Conservation (phyloP, 2,329 filamentous ascomycete genomes). For the Penicillium concentricum region DNA sequence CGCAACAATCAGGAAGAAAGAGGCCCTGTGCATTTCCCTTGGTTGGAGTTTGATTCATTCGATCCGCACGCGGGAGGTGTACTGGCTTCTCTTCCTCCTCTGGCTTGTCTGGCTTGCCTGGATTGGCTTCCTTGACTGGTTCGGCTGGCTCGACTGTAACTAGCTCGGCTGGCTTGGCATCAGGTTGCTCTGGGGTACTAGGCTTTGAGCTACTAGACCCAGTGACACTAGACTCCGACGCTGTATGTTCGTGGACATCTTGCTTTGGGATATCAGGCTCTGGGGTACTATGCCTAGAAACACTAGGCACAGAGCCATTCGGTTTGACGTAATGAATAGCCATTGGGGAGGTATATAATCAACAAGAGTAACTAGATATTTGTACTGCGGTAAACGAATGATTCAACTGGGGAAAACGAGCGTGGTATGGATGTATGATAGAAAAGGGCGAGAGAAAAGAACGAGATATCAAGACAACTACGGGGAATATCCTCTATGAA, state of each 20-base stretch:
- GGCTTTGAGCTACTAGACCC: not conserved
- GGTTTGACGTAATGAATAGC: not conserved
- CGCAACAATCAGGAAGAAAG: slow-evolving; percentile 36
- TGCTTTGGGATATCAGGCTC: slow-evolving; percentile 1
- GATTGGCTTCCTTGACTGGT: not conserved
- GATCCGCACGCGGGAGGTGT: slow-evolving; percentile 24
- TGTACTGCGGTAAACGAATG: not conserved
- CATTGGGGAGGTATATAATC: not conserved
- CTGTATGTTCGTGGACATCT: not conserved
- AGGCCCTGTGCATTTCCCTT: slow-evolving; percentile 38
- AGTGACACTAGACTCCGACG: not conserved
- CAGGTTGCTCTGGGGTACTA: slow-evolving; percentile 4
- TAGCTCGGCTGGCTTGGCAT: not conserved
- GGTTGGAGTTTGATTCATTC: slow-evolving; percentile 27
- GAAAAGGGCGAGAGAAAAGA: not conserved
- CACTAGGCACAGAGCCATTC: not conserved
- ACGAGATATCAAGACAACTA: not conserved
- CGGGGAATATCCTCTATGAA: not conserved
- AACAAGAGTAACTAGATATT: not conserved
- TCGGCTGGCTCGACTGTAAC: not conserved
- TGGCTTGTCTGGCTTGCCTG: not conserved
- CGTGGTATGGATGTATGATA: not conserved
- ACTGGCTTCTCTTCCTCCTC: slow-evolving; percentile 6
- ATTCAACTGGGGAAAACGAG: not conserved
- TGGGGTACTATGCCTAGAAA: not conserved